Evolutionary conservation across 1,284 basidiomycete species (phyloP), one percentile per base, ranked within the genome.

Genomic region (Stygiomarasmius scandens): DNA sequence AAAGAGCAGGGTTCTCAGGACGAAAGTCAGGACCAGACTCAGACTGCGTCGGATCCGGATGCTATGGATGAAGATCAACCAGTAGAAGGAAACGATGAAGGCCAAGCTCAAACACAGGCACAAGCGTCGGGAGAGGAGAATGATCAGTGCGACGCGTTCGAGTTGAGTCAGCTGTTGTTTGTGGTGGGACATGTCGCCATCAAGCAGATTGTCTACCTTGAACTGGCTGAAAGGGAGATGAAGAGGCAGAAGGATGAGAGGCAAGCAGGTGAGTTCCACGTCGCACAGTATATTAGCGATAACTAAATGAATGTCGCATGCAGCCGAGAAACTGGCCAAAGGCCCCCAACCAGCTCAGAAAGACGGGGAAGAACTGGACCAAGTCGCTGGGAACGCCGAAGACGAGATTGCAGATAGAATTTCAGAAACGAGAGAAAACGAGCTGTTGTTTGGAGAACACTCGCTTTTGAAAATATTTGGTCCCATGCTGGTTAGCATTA

Each of bases 401-500:
- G 96, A 99, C 71, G 96, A 99, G 68, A 96, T 98, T 64, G 96
- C 95, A 16, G 97, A 99, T 59, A 83, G 90, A 4, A 92, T 99
- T 46, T 86, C 87, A 2, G 83, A 77, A 1, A 85, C 98, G 55
- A 81, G 93, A 27, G 97, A 99, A 74, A 84, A 83, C 14, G 96
- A 98, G 74, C 77, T 99, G 49, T 77, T 98, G 14, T 95, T 92
- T 66, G 93, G 95, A 2, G 78, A 86, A 1, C 77, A 89, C n/a
- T 95, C 94, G 2, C 76, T 99, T 49, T 76, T 99, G 51, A 86
- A 90, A 2, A 70, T 92, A 9, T 99, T 92, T 66, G 96, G 95
- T 0, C 93, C 94, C 0, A 85, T 99, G 77, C 83, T 97, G 11
- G 89, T 94, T 14, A 86, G 93, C 64, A 93, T 99, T 50, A 95